Evolutionary conservation across 345 rosid genomes (phyloP).

Genomic region (Salix dunnii): DNA sequence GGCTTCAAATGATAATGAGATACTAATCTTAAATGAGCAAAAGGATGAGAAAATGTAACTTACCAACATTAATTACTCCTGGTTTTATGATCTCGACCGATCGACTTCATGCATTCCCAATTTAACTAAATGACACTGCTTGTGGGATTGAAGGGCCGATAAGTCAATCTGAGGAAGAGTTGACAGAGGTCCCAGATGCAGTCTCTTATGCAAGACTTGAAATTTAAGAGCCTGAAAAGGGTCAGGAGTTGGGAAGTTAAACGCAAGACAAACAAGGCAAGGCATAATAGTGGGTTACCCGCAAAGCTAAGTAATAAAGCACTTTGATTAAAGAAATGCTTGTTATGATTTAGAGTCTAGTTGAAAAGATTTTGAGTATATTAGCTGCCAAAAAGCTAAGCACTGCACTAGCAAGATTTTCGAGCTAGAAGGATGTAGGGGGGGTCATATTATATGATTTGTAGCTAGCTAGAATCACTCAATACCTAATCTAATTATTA

Average conservation of each 20-base stretch:
- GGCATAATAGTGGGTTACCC: neutral
- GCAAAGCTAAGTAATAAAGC: conserved; percentile 9
- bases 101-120: conserved; percentile 22
- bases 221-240: conserved; percentile 32
- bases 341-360: neutral
- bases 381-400: neutral
- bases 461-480: neutral
- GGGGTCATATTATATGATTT: neutral
- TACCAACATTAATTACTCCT: conserved; percentile 18
- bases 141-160: neutral
- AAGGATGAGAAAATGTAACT: conserved; percentile 19
- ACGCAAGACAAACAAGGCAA: neutral
- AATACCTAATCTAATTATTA: neutral
- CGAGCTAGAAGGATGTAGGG: neutral
- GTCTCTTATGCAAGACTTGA: conserved; percentile 7
- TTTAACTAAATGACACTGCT: conserved; percentile 24
- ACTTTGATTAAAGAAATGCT: conserved; percentile 17
- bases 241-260: neutral
- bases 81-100: conserved; percentile 12
- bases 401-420: neutral
- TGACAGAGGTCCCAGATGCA: conserved; percentile 13
- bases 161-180: conserved; percentile 19
- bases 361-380: neutral
- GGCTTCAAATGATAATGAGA: conserved; percentile 4
- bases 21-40: neutral